phyloP scores from a whole-genome alignment of 148 eudicot species.

The Rhododendron williamsianum region DNA sequence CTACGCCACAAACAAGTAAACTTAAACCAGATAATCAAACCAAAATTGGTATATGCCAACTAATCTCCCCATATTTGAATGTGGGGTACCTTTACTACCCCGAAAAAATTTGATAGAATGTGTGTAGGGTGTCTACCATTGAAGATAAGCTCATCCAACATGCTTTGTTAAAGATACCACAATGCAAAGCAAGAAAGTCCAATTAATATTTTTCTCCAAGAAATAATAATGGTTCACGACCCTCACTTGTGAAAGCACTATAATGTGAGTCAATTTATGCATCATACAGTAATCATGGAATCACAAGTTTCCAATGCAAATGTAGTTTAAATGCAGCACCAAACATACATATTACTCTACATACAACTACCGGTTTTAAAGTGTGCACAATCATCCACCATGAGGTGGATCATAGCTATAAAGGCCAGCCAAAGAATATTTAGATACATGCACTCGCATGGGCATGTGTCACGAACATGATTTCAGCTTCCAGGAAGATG shows the following conservation, averaged over 20 bases:
- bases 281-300: not conserved
- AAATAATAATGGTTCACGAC: not conserved
- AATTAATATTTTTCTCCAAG: not conserved
- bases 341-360: not conserved
- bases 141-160: not conserved
- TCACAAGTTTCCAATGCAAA: not conserved
- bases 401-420: not conserved
- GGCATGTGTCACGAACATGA: not conserved
- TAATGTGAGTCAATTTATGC: not conserved
- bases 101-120: not conserved
- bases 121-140: not conserved
- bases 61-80: not conserved
- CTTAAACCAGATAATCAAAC: not conserved
- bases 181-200: not conserved
- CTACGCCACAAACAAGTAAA: not conserved
- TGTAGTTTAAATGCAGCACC: not conserved
- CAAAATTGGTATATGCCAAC: not conserved
- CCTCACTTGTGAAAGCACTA: not conserved
- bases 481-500: slow-evolving; percentile 2
- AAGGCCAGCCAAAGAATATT: not conserved
- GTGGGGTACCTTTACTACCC: not conserved
- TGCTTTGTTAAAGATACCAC: not conserved
- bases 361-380: not conserved
- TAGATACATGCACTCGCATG: not conserved
- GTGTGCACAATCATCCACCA: not conserved